Evolutionary conservation across 306 rosid genomes (phyloP).

Genomic region (Lithocarpus polystachyus): DNA sequence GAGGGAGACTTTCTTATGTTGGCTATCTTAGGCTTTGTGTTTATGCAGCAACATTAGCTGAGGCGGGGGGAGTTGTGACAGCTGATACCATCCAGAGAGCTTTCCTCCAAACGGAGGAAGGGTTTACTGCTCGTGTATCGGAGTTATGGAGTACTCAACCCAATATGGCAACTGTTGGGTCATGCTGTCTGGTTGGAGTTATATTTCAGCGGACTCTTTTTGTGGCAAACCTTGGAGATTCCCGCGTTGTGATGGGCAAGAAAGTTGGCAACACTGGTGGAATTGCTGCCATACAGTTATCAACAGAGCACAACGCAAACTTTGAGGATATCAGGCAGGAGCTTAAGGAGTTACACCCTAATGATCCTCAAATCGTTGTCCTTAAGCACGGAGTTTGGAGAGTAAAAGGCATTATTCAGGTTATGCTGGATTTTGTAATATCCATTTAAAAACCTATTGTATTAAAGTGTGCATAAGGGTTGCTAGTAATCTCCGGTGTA

Average conservation of each 20-base stretch:
- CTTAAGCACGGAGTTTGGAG: conserved; percentile 91
- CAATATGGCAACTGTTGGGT: conserved; percentile 69
- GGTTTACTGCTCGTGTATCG: conserved; percentile 63
- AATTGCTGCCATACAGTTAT: conserved; percentile 76
- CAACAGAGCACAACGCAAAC: conserved; percentile 86
- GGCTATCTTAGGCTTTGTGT: conserved; percentile 47
- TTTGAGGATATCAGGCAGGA: conserved; percentile 69
- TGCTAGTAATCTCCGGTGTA: not conserved
- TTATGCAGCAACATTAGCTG: conserved; percentile 59
- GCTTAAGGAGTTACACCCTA: conserved; percentile 63
- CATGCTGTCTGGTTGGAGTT: conserved; percentile 87
- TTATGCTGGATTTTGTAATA: conserved; percentile 16
- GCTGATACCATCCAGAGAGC: conserved; percentile 59
- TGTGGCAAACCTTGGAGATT: conserved; percentile 82
- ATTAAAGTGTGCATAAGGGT: not conserved
- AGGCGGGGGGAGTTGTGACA: conserved; percentile 58
- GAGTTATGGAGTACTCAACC: conserved; percentile 62
- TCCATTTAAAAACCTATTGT: not conserved
- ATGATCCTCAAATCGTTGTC: conserved; percentile 81
- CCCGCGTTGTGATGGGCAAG: conserved; percentile 85
- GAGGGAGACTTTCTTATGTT: conserved; percentile 41
- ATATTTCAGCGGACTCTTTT: conserved; percentile 72
- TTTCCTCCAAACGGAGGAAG: conserved; percentile 66
- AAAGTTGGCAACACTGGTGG: conserved; percentile 81
- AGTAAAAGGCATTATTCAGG: conserved; percentile 97